Evolutionary conservation across 331 rosid species (phyloP).

Genomic region (Quercus tomentella): DNA sequence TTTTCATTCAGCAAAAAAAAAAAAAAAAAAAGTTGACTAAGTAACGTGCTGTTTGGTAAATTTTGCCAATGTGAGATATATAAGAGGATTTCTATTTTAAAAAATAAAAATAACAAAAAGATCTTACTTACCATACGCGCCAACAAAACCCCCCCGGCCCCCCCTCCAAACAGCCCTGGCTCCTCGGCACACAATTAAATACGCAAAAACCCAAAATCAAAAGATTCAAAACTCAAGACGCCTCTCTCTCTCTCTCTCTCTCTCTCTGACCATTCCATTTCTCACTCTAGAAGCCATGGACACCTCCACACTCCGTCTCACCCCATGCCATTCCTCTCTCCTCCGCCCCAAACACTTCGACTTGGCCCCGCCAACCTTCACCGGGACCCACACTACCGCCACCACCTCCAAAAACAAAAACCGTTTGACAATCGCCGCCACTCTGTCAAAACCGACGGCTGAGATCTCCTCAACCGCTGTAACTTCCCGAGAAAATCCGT

Average conservation of each 20-base stretch:
- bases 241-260: neutral
- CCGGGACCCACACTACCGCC: neutral
- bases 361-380: neutral
- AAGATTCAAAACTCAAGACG: too few relatives aligned
- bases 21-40: too few relatives aligned
- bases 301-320: neutral
- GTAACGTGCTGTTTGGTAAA: too few relatives aligned
- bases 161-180: too few relatives aligned
- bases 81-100: too few relatives aligned
- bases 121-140: too few relatives aligned
- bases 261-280: neutral
- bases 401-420: neutral
- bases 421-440: conserved; percentile 31
- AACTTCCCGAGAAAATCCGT: conserved; percentile 12
- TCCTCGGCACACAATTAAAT: too few relatives aligned
- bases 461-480: conserved; percentile 23
- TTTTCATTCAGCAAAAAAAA: too few relatives aligned
- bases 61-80: too few relatives aligned
- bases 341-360: neutral
- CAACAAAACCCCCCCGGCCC: too few relatives aligned
- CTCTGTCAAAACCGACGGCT: conserved; percentile 40
- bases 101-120: too few relatives aligned
- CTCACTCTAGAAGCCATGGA: neutral
- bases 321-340: neutral
- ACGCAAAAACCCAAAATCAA: too few relatives aligned